These are phyloP conservation scores for Hura crepitans DNA, from an alignment of 441 rosid species.

Conservation along the genomic window DNA sequence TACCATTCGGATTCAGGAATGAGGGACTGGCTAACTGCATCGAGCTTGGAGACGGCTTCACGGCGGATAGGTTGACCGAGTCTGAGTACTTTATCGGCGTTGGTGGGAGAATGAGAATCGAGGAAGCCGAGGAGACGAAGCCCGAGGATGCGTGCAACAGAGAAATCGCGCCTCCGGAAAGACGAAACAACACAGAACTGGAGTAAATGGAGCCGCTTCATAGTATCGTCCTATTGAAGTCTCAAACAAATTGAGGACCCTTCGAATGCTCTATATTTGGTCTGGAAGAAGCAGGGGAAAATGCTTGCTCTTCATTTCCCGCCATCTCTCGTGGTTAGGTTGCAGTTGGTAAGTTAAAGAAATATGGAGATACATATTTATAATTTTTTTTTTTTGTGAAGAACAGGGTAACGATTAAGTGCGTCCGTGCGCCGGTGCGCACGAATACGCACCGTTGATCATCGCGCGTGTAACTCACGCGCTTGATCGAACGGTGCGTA, in stretches of 20 bases:
- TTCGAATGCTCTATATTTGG: slow-evolving; percentile 29
- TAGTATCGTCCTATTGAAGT: slow-evolving; percentile 62
- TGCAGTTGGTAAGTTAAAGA: not conserved
- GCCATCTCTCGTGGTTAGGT: slow-evolving; percentile 34
- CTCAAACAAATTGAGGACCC: slow-evolving; percentile 47
- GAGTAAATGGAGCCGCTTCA: slow-evolving; percentile 83
- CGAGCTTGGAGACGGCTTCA: slow-evolving; percentile 59
- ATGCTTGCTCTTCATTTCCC: slow-evolving; percentile 39
- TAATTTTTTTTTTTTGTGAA: no score
- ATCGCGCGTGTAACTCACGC: no score
- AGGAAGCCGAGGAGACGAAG: slow-evolving; percentile 91
- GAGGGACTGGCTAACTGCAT: slow-evolving; percentile 53
- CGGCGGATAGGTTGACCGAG: slow-evolving; percentile 63
- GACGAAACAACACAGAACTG: slow-evolving; percentile 71
- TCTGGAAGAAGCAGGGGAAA: slow-evolving; percentile 25
- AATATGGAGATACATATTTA: no score
- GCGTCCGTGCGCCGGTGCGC: no score
- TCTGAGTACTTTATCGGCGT: slow-evolving; percentile 47
- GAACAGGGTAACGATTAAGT: no score
- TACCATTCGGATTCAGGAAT: slow-evolving; percentile 75
- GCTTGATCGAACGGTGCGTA: no score
- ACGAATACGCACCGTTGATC: no score
- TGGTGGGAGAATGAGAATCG: slow-evolving; percentile 60
- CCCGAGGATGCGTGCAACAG: slow-evolving; percentile 60
- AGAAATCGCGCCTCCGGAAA: slow-evolving; percentile 61